Evolutionary conservation across 2,329 filamentous ascomycete species (phyloP).

Genomic region (Cordyceps javanica): DNA sequence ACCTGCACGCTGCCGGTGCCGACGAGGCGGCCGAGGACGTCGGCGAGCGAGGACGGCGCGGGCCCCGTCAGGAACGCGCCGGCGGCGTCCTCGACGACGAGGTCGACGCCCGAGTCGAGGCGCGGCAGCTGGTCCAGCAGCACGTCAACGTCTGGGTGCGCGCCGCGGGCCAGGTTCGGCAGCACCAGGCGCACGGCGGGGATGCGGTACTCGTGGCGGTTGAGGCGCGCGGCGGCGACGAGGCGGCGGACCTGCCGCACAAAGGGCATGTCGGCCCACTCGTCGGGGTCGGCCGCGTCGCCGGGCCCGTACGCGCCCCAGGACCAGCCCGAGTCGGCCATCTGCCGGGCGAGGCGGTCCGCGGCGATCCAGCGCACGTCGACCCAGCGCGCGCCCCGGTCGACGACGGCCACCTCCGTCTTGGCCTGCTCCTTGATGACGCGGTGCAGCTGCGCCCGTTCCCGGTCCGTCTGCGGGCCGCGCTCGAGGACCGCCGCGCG

Average conservation of each 20-base stretch:
- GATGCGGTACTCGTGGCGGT: conserved; percentile 31
- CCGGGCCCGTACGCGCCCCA: conserved; percentile 31
- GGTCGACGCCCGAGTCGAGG: conserved; percentile 25
- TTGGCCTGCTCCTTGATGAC: conserved; percentile 28
- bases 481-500: conserved; percentile 17
- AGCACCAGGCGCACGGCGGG: conserved; percentile 31
- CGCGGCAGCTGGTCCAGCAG: conserved; percentile 26
- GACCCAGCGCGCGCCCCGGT: conserved; percentile 30
- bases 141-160: conserved; percentile 24
- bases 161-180: conserved; percentile 24
- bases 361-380: conserved; percentile 25
- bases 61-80: conserved; percentile 19
- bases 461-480: conserved; percentile 15
- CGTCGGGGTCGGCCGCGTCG: conserved; percentile 25
- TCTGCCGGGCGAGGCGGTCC: conserved; percentile 31
- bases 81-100: conserved; percentile 27
- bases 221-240: conserved; percentile 29
- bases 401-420: conserved; percentile 30
- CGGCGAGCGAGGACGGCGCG: conserved; percentile 6
- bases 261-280: conserved; percentile 30
- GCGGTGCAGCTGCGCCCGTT: conserved; percentile 26
- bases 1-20: conserved; percentile 22
- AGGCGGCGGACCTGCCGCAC: conserved; percentile 28
- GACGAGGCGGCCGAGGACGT: conserved; percentile 26
- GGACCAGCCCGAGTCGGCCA: conserved; percentile 36